Evolutionary conservation across 176 grass and related monocot species (phyloP).

Genomic region (Alloteropsis semialata): DNA sequence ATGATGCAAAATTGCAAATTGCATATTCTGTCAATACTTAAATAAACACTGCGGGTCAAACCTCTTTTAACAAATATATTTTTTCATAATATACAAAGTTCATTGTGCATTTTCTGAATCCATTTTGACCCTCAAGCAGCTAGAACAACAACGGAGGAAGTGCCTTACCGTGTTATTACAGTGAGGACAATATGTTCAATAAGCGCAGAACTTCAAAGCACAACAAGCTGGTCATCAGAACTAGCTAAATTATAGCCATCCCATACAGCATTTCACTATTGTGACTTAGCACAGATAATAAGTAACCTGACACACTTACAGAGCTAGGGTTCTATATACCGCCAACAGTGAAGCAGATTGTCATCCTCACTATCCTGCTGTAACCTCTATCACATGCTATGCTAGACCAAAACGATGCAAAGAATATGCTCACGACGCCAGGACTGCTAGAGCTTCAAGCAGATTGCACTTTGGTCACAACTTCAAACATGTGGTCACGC

Average conservation of each 20-base stretch:
- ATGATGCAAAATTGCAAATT: neutral
- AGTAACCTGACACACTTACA: neutral
- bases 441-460: neutral
- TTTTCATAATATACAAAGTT: too few species aligned
- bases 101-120: neutral
- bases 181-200: neutral
- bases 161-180: too few species aligned
- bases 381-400: neutral
- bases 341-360: neutral
- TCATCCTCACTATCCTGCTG: neutral
- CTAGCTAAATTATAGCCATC: neutral
- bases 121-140: neutral
- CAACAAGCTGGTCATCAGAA: neutral
- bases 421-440: neutral
- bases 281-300: neutral
- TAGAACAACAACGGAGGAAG: too few species aligned
- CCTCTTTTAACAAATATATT: too few species aligned
- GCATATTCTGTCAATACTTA: constrained; percentile 3
- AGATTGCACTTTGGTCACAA: neutral
- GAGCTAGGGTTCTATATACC: neutral
- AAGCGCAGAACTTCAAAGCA: neutral
- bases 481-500: neutral
- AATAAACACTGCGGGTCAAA: too few species aligned
- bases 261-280: neutral
- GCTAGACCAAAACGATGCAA: constrained; percentile 22